Conservation (phyloP, 2,329 filamentous ascomycete genomes). For the Bipolaris bicolor region DNA sequence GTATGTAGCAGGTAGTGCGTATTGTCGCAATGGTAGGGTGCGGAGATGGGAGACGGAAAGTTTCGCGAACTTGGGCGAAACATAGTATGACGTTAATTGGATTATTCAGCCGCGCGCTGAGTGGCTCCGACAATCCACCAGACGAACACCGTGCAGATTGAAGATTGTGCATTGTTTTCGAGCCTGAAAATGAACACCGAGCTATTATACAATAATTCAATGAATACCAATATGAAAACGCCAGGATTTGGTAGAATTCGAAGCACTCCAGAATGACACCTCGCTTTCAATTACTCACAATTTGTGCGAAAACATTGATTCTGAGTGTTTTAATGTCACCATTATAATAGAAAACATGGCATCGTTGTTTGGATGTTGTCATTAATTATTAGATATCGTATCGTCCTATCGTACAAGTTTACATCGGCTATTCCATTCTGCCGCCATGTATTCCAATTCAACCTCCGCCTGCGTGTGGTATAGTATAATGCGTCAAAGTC, state of each 20-base stretch:
- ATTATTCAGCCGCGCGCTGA: conserved; percentile 15
- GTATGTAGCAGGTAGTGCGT: background rate
- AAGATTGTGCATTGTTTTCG: no score
- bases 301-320: no score
- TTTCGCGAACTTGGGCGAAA: conserved; percentile 21
- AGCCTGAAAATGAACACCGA: no score
- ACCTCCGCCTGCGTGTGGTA: conserved; percentile 26
- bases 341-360: background rate
- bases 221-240: no score
- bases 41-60: conserved; percentile 11
- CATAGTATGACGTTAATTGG: conserved; percentile 30
- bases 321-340: no score
- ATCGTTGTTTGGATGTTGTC: background rate
- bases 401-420: conserved; percentile 15
- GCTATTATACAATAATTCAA: no score
- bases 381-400: conserved; percentile 23
- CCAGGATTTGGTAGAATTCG: no score
- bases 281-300: no score
- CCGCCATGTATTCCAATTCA: background rate
- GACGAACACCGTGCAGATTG: no score
- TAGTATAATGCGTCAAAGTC: conserved; percentile 34
- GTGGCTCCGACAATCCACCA: conserved; percentile 6
- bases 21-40: conserved; percentile 23
- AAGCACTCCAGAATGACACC: no score
- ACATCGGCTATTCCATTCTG: background rate